These are phyloP conservation scores for Suhomyces faveliae DNA, from an alignment of 805 yeast genomes.

Conservation along the genomic window DNA sequence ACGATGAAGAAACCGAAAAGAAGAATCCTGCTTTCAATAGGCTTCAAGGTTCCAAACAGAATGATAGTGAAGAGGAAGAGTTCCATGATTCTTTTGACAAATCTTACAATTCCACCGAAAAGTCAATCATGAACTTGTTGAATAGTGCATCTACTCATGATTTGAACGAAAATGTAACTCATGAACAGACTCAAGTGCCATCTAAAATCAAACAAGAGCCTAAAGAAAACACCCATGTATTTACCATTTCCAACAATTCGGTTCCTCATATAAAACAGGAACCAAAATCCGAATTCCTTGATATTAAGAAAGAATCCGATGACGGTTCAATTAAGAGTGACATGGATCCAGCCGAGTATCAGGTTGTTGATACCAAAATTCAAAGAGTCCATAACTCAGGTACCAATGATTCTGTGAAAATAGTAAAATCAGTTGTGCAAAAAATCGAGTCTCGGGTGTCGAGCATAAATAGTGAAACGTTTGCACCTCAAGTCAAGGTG, in stretches of 20 bases:
- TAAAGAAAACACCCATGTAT: not conserved
- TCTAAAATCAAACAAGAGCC: slow-evolving; percentile 6
- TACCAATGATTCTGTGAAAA: slow-evolving; percentile 1
- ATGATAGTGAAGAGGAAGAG: slow-evolving; percentile 9
- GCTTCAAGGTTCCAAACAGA: not conserved
- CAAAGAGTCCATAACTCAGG: slow-evolving; percentile 1
- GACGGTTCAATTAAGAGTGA: slow-evolving; percentile 2
- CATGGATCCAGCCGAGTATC: not conserved
- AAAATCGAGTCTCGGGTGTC: slow-evolving; percentile 5
- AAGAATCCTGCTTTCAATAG: not conserved
- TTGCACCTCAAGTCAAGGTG: not conserved
- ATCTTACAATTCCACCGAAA: slow-evolving; percentile 37
- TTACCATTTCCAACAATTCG: not conserved
- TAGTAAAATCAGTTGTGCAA: slow-evolving; percentile 5
- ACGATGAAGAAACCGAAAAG: slow-evolving; percentile 12
- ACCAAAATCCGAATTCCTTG: not conserved
- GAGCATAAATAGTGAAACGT: slow-evolving; percentile 2
- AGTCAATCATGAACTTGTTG: slow-evolving; percentile 40
- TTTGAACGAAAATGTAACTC: slow-evolving; percentile 5
- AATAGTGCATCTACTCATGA: slow-evolving; percentile 17
- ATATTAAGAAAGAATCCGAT: slow-evolving; percentile 1
- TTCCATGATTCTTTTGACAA: slow-evolving; percentile 33
- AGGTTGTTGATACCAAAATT: slow-evolving; percentile 2
- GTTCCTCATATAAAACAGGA: not conserved
- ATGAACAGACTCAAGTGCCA: not conserved